Base-by-base conservation (phyloP, 805 yeast species). In the Saccharomycopsis vini region DNA sequence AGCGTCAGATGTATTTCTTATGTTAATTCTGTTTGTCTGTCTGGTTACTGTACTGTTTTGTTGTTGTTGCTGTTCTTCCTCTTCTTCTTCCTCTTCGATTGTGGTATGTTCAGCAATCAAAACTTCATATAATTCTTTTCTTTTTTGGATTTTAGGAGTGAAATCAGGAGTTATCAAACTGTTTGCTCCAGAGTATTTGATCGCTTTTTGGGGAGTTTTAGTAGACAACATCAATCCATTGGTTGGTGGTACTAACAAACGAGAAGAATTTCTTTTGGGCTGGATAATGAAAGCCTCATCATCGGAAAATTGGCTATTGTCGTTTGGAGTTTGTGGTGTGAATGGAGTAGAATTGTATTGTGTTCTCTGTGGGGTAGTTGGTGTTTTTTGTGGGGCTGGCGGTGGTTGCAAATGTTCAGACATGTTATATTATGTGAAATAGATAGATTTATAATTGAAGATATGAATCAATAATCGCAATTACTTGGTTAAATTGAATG, bases 81-180 rank as follows among this genome's bases (percentile, higher is more conserved):
- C 43, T 24, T 36, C 33, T 15, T 36, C 19, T 19, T 18, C 39
- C 13, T 20, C 19, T 18, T 30, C 24, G 32, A 33, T 34, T 6
- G 5, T 15, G 5, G 10, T n/a, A 10, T 5, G 5, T 30, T 30
- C 33, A 9, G 33, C 33, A 5, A 30, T 10, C 7, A 46, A 30
- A 3, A 42, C 21, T 12, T 46, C 46, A 24, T 28, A 46, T 42
- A 43, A 23, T 35, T 46, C 47, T 33, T 43, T 39, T 21, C 46
- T 20, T 22, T 46, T 42, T 39, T 45, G 39, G 3, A 44, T 13
- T 33, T 46, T 46, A n/a, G 50, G 50, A 3, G 50, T 46, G 18
- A 19, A 44, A 34, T 46, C 50, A 4, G 50, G 50, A 13, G 50
- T 46, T 4, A 46, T 46, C 22, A 46, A 19, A 22, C 44, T 34